Evolutionary conservation across 352 stramenopile species (phyloP).

Genomic region (Phytophthora sp.): DNA sequence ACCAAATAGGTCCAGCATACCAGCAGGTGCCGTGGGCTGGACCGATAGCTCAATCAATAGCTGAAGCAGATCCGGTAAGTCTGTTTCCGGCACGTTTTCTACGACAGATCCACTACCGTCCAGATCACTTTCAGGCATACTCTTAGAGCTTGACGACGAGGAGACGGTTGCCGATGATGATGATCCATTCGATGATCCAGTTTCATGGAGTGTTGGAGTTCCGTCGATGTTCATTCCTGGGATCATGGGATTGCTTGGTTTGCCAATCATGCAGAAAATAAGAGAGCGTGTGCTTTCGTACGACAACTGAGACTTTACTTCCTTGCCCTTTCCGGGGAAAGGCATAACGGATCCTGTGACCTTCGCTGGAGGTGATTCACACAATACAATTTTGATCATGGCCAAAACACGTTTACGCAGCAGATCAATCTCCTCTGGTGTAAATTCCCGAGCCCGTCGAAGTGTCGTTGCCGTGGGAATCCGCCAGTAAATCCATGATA

Average conservation of each 20-base stretch:
- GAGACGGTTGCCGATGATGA: slow-evolving; percentile 51
- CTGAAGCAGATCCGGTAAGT: slow-evolving; percentile 79
- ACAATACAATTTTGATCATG: slow-evolving; percentile 85
- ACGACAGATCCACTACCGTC: slow-evolving; percentile 67
- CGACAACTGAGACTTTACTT: slow-evolving; percentile 77
- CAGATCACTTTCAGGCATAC: slow-evolving; percentile 65
- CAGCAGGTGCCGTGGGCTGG: slow-evolving; percentile 68
- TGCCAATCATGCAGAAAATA: slow-evolving; percentile 90
- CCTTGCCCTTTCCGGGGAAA: slow-evolving; percentile 58
- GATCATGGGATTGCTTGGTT: slow-evolving; percentile 76
- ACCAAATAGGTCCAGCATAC: slow-evolving; percentile 78
- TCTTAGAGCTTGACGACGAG: slow-evolving; percentile 49
- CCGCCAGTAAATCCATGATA: slow-evolving; percentile 88
- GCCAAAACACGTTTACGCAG: slow-evolving; percentile 70
- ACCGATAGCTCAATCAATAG: slow-evolving; percentile 82
- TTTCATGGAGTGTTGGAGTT: slow-evolving; percentile 57
- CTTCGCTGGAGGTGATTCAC: slow-evolving; percentile 67
- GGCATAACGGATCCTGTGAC: slow-evolving; percentile 57
- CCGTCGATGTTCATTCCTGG: slow-evolving; percentile 68
- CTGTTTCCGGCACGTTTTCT: slow-evolving; percentile 75
- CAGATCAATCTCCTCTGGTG: slow-evolving; percentile 59
- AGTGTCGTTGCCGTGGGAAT: slow-evolving; percentile 50
- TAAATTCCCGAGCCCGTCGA: slow-evolving; percentile 54
- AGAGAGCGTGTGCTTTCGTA: slow-evolving; percentile 84
- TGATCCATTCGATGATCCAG: slow-evolving; percentile 35